Base-by-base conservation (phyloP, 1,284 basidiomycete genomes). In the Puccinia brachypodii region DNA sequence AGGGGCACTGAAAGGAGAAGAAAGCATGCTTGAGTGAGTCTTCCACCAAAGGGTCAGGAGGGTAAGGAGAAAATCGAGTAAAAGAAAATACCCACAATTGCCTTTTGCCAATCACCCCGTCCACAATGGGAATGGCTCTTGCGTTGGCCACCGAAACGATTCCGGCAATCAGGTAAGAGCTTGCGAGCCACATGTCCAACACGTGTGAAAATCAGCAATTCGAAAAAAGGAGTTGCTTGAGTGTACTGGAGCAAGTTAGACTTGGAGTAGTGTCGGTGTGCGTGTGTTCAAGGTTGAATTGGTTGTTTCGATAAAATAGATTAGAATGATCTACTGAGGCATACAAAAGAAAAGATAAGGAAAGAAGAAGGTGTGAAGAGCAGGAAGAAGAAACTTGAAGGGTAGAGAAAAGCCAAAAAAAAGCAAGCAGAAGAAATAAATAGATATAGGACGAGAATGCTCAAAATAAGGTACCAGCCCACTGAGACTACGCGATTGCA, bases 391-490 rank as follows among this genome's bases (percentile, higher is more conserved):
- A 50, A 40, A 50, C 40, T 50, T 16, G 42, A 36, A 31, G n/a
- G 68, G 19, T 19, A 66, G 36, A 33, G 8, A 62, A 36, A 62
- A 58, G n/a, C 8, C 25, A 53, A 53, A 53, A 8, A 13, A 58
- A 25, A 28, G 7, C 11, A 62, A 36, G 1, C 22, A 36, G 4
- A 31, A 62, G 28, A 62, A 25, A 36, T 16, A 62, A 62, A 62
- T 36, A 16, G 25, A 36, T 62, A 31, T 16, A 62, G 11, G 9
- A 7, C 3, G 28, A 60, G 25, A 33, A 25, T 36, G 73, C 90
- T 90, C 31, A 95, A 7, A 47, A 56, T n/a, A 56, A 22, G 9
- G 62, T 64, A 13, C 38, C 36, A 3, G 50, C 50, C 16, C 6
- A 53, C 50, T 53, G 50, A 53, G 50, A 53, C 50, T 53, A 53